Conservation (phyloP, 805 yeast genomes). For the Zygosaccharomyces pseudorouxii region DNA sequence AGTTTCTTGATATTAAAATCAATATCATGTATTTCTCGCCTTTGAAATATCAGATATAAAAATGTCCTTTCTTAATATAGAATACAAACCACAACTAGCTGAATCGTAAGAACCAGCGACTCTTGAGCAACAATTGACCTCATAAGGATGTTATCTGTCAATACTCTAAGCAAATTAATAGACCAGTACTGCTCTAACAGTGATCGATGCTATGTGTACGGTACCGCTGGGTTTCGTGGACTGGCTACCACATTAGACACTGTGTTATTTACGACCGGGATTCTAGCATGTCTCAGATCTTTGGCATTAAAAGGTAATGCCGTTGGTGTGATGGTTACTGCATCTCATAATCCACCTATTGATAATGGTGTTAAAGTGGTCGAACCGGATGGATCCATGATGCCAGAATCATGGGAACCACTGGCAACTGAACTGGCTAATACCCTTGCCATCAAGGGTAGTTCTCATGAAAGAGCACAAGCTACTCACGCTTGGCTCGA, state of each 20-base stretch:
- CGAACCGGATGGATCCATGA: constrained; percentile 90
- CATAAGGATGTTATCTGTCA: neutral
- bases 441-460: constrained; percentile 37
- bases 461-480: constrained; percentile 1
- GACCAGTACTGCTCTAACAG: constrained; percentile 40
- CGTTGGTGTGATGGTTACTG: constrained; percentile 95
- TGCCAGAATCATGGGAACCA: constrained; percentile 77
- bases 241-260: constrained; percentile 65
- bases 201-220: constrained; percentile 55
- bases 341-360: constrained; percentile 87
- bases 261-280: constrained; percentile 78
- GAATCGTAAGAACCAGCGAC: constrained; percentile 9
- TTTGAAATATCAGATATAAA: neutral
- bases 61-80: neutral
- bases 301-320: constrained; percentile 58
- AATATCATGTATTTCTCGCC: neutral
- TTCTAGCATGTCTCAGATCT: constrained; percentile 81
- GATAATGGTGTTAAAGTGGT: constrained; percentile 94
- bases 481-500: constrained; percentile 3
- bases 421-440: constrained; percentile 80
- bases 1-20: neutral
- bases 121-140: neutral
- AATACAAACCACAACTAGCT: neutral
- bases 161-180: constrained; percentile 9
- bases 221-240: constrained; percentile 97